Conservation (phyloP, 192 early-diverging fungal species). For the Spizellomyces punctatus region DNA sequence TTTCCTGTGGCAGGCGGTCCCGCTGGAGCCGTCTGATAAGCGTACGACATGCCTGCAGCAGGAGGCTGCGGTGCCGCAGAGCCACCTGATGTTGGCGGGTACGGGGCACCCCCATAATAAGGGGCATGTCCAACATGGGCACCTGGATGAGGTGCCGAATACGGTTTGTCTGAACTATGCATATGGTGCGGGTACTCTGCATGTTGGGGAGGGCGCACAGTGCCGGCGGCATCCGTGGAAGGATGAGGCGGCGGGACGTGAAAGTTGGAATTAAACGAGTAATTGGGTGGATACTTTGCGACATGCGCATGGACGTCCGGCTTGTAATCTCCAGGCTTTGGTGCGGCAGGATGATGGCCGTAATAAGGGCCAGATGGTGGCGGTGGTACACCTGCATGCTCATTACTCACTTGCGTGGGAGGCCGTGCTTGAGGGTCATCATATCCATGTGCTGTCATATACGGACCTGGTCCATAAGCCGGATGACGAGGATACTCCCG, state of each 20-base stretch:
- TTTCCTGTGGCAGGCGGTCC: too few species aligned
- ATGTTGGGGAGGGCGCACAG: background rate
- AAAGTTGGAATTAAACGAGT: slow-evolving; percentile 8
- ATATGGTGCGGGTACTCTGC: slow-evolving; percentile 5
- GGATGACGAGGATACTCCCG: slow-evolving; percentile 20
- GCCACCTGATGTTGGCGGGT: too few species aligned
- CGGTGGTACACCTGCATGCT: slow-evolving; percentile 10
- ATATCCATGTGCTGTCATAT: slow-evolving; percentile 13
- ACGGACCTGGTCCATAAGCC: slow-evolving; percentile 11
- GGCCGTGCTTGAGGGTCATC: slow-evolving; percentile 16
- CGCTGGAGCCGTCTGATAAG: too few species aligned
- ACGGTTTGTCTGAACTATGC: background rate
- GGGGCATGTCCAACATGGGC: background rate
- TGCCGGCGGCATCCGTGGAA: background rate
- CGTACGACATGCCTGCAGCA: too few species aligned
- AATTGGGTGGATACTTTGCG: slow-evolving; percentile 12
- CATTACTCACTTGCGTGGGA: background rate
- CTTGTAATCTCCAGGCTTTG: slow-evolving; percentile 15
- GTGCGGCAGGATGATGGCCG: background rate
- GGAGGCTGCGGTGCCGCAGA: too few species aligned
- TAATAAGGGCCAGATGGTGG: slow-evolving; percentile 10
- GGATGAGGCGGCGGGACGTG: slow-evolving; percentile 17
- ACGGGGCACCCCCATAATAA: background rate
- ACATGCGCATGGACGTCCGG: background rate
- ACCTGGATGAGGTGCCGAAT: background rate